Evolutionary conservation across 2,329 filamentous ascomycete genomes (phyloP).

Genomic region (Grosmannia penicillata): DNA sequence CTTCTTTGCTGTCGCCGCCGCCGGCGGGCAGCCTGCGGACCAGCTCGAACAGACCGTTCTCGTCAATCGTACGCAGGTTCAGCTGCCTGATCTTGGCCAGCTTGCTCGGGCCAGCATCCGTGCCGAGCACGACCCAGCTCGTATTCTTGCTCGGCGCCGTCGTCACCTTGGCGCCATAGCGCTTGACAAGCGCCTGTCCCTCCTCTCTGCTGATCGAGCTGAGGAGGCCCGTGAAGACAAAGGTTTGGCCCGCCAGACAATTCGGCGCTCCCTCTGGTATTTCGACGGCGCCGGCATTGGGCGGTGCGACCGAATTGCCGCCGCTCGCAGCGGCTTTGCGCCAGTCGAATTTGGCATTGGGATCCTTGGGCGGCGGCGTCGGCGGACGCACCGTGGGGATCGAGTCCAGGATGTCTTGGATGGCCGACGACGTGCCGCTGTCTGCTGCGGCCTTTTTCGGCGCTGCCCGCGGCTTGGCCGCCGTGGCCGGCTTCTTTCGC

Average conservation of each 20-base stretch:
- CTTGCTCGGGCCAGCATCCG: constrained; percentile 87
- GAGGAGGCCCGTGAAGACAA: constrained; percentile 89
- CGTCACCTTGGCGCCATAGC: constrained; percentile 86
- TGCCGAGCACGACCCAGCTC: constrained; percentile 79
- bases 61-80: constrained; percentile 82
- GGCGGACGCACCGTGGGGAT: constrained; percentile 75
- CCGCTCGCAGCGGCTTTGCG: constrained; percentile 43
- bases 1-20: constrained; percentile 77
- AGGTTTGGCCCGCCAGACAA: constrained; percentile 75
- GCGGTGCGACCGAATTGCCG: constrained; percentile 48
- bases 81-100: constrained; percentile 69
- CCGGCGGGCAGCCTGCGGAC: constrained; percentile 69
- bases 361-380: constrained; percentile 61
- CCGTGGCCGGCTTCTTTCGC: constrained; percentile 42
- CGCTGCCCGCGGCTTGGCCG: constrained; percentile 5
- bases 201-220: constrained; percentile 71
- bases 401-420: constrained; percentile 75
- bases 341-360: constrained; percentile 67
- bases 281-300: constrained; percentile 48
- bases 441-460: constrained; percentile 25
- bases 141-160: constrained; percentile 81
- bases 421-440: constrained; percentile 50
- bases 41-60: constrained; percentile 78
- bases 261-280: constrained; percentile 75
- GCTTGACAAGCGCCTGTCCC: constrained; percentile 73